Evolutionary conservation across 139 green algal species (phyloP).

Genomic region (Tetraselmis striata): DNA sequence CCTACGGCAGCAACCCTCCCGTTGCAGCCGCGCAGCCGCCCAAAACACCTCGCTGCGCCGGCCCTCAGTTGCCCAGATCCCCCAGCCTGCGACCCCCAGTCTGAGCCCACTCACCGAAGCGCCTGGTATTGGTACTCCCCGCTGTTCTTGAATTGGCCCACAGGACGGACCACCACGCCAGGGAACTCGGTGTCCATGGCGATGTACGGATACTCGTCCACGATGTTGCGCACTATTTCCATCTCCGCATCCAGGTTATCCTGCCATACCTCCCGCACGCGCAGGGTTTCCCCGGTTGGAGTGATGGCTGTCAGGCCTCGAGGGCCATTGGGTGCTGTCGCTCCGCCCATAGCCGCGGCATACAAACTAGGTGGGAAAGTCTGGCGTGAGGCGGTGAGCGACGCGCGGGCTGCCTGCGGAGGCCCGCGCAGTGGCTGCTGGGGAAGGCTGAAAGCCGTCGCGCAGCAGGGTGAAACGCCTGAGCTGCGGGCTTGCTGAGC

Average conservation of each 20-base stretch:
- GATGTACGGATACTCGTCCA: conserved; percentile 88
- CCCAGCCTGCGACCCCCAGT: too few relatives aligned
- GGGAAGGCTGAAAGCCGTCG: too few relatives aligned
- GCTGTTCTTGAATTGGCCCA: conserved; percentile 92
- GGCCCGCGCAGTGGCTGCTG: too few relatives aligned
- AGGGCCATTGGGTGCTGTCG: neutral
- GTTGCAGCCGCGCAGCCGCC: neutral
- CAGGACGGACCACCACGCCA: conserved; percentile 85
- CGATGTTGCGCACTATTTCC: conserved; percentile 76
- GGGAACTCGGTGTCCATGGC: conserved; percentile 99
- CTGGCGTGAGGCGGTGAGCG: too few relatives aligned
- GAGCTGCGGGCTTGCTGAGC: too few relatives aligned
- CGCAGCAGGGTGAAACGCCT: too few relatives aligned
- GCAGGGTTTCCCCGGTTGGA: conserved; percentile 58
- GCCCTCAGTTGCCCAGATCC: too few relatives aligned
- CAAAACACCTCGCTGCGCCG: neutral
- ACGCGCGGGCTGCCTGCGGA: too few relatives aligned
- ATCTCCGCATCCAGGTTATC: conserved; percentile 94
- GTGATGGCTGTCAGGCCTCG: conserved; percentile 40
- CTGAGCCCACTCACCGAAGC: conserved; percentile 38
- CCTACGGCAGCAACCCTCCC: neutral
- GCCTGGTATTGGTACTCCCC: conserved; percentile 97
- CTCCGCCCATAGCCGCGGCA: neutral
- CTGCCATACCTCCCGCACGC: conserved; percentile 91
- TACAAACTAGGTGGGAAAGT: too few relatives aligned